Conservation (phyloP, 129 eudicot genomes). For the Helianthus tuberosus region DNA sequence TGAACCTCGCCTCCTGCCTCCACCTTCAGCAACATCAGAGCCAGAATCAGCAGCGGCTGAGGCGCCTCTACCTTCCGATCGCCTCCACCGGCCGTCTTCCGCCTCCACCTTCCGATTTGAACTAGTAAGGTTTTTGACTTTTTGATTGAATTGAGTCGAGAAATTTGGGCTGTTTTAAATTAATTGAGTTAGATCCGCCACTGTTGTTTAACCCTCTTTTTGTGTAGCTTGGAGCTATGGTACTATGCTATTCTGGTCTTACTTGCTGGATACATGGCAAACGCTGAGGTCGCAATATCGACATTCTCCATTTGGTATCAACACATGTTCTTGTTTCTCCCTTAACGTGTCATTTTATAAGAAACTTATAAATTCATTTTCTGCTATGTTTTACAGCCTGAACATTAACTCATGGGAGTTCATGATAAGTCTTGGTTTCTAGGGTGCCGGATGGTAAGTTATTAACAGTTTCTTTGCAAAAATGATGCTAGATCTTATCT, state of each 20-base stretch:
- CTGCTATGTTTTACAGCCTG: conserved; percentile 36
- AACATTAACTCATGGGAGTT: conserved; percentile 58
- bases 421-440: conserved; percentile 60
- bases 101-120: too few species aligned
- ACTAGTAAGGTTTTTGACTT: too few species aligned
- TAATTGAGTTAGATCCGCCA: too few species aligned
- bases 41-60: too few species aligned
- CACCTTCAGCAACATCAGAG: too few species aligned
- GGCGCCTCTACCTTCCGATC: too few species aligned
- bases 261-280: conserved; percentile 63
- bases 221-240: conserved; percentile 64
- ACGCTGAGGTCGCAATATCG: conserved; percentile 68
- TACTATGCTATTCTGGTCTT: conserved; percentile 63
- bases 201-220: conserved; percentile 4
- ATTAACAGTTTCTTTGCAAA: background rate
- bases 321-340: background rate
- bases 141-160: too few species aligned
- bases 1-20: too few species aligned
- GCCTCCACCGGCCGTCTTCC: too few species aligned
- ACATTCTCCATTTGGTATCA: conserved; percentile 70
- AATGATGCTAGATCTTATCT: too few species aligned
- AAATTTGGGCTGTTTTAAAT: too few species aligned
- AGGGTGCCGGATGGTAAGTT: conserved; percentile 70
- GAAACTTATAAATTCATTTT: background rate
- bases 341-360: background rate